A percentile compares a stretch with the other conserved stretches of the same genome.
Conservation (phyloP, 768 basidiomycete genomes). For the Galerina marginata region DNA sequence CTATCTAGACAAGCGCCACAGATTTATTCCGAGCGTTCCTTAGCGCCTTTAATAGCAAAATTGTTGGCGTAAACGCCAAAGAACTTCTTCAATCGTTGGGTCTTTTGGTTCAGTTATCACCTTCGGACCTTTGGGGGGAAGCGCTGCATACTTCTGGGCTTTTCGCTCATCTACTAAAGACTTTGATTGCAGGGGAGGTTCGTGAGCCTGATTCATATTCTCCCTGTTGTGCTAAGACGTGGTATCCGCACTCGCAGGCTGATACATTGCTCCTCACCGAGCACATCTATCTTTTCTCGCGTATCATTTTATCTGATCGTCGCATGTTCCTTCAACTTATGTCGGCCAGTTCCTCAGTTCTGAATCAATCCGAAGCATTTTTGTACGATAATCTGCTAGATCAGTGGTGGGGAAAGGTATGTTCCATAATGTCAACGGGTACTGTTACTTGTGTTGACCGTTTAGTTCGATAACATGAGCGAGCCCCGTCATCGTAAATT, state of each 20-base stretch:
- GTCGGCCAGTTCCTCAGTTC: slow-evolving; percentile 57
- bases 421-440: slow-evolving; percentile 20
- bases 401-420: slow-evolving; percentile 83
- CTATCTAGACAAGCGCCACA: slow-evolving; percentile 52
- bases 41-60: slow-evolving; percentile 53
- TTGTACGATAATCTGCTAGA: slow-evolving; percentile 73
- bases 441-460: not conserved
- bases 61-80: slow-evolving; percentile 60
- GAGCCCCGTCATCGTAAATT: slow-evolving; percentile 86
- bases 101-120: slow-evolving; percentile 67
- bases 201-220: not conserved
- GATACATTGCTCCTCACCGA: slow-evolving; percentile 61
- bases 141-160: slow-evolving; percentile 76
- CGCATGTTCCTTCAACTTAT: slow-evolving; percentile 76
- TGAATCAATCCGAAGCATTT: slow-evolving; percentile 53
- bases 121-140: slow-evolving; percentile 71
- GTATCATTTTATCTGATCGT: slow-evolving; percentile 70
- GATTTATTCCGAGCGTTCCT: slow-evolving; percentile 64
- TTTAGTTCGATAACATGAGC: slow-evolving; percentile 89
- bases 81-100: slow-evolving; percentile 65
- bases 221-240: slow-evolving; percentile 1
- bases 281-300: slow-evolving; percentile 74
- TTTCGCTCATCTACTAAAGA: slow-evolving; percentile 65
- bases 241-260: slow-evolving; percentile 33
- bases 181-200: slow-evolving; percentile 72